Evolutionary conservation across 2,329 filamentous ascomycete genomes (phyloP).

Genomic region (Apiospora malaysiana): DNA sequence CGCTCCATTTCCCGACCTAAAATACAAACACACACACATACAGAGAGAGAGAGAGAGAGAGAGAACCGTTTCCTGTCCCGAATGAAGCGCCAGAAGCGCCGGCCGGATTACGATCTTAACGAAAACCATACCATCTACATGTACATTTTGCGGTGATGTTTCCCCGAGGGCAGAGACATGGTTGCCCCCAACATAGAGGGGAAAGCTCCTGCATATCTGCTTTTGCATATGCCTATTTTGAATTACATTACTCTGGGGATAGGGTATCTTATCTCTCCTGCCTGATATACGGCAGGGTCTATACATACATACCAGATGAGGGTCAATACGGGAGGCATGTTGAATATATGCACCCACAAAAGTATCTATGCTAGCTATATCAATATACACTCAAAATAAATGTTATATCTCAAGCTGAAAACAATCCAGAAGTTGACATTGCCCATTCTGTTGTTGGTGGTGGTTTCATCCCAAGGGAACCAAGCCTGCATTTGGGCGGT

Average conservation of each 20-base stretch:
- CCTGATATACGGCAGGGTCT: not conserved
- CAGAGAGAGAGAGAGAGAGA: too few relatives aligned
- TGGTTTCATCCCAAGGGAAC: too few relatives aligned
- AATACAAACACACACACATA: too few relatives aligned
- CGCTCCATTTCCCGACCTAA: slow-evolving; percentile 39
- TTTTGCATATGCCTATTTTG: not conserved
- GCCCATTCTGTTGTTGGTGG: not conserved
- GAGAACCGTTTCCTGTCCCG: too few relatives aligned
- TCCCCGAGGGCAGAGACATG: not conserved
- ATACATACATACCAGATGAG: not conserved
- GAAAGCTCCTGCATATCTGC: not conserved
- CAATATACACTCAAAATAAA: not conserved
- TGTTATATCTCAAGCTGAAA: not conserved
- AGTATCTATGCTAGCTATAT: not conserved
- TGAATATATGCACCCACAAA: not conserved
- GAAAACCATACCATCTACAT: not conserved
- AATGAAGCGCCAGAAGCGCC: too few relatives aligned
- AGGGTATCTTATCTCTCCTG: not conserved
- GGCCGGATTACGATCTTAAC: not conserved
- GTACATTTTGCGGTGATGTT: not conserved
- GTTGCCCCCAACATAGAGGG: not conserved
- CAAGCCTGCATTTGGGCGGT: too few relatives aligned
- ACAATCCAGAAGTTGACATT: not conserved
- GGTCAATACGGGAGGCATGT: not conserved
- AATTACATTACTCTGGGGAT: not conserved